Percentiles rank a stretch among this genome's conserved stretches.
phyloP scores from a whole-genome alignment of 1,139 yeast species.

The Suhomyces kunorum region DNA sequence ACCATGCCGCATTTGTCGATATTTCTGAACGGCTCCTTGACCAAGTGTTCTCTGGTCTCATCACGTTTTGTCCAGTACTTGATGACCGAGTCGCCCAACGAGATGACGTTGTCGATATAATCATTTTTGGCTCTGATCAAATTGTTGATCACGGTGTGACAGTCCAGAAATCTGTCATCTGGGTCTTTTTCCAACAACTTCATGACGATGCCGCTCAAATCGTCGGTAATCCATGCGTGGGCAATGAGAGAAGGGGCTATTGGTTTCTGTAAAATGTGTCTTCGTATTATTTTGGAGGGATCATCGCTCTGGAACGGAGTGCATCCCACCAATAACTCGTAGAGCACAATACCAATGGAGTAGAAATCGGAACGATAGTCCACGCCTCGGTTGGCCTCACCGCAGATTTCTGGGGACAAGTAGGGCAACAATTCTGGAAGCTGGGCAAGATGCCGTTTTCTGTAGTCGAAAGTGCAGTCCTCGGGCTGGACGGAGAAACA shows the following conservation, averaged over 20 bases:
- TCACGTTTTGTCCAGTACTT: constrained; percentile 12
- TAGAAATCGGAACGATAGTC: constrained; percentile 55
- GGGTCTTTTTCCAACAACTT: constrained; percentile 48
- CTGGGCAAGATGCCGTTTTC: constrained; percentile 30
- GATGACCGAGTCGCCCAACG: constrained; percentile 10
- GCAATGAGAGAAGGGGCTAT: constrained; percentile 40
- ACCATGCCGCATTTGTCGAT: constrained; percentile 16
- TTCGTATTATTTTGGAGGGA: constrained; percentile 40
- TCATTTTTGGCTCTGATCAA: constrained; percentile 26
- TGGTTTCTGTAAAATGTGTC: constrained; percentile 47
- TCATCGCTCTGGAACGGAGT: constrained; percentile 49
- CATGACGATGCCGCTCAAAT: constrained; percentile 44
- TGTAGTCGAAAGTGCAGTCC: constrained; percentile 38
- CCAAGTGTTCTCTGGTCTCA: constrained; percentile 9
- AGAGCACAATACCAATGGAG: constrained; percentile 51
- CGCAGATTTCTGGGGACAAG: constrained; percentile 55
- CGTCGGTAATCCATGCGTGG: constrained; percentile 36
- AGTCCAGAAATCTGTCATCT: constrained; percentile 40
- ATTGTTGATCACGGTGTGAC: constrained; percentile 42
- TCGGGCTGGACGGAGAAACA: constrained; percentile 47
- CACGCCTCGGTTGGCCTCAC: constrained; percentile 41
- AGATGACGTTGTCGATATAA: constrained; percentile 18
- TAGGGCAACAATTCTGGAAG: constrained; percentile 47
- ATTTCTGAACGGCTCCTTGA: constrained; percentile 6
- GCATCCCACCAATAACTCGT: constrained; percentile 49